Evolutionary conservation across 164 flowering plant genomes (phyloP).

Genomic region (Dillenia suffruticosa): DNA sequence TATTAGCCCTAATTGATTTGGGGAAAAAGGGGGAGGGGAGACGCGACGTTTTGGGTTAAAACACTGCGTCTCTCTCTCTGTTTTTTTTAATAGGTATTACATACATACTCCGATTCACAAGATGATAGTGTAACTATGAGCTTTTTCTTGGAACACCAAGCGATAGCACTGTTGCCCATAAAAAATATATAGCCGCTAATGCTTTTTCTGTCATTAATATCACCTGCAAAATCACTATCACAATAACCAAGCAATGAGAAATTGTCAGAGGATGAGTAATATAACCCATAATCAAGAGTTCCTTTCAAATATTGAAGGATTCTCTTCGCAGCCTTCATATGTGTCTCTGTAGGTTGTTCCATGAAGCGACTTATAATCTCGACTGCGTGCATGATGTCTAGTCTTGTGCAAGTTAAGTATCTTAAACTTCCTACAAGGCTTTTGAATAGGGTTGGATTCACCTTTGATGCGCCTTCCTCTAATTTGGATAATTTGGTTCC

Average conservation of each 20-base stretch:
- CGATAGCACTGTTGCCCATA: background rate
- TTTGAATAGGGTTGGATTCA: background rate
- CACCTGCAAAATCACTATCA: background rate
- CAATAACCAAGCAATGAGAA: background rate
- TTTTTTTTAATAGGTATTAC: too few species aligned
- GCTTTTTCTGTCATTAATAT: background rate
- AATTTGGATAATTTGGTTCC: background rate
- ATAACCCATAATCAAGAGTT: background rate
- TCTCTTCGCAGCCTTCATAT: constrained; percentile 3
- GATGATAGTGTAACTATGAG: background rate
- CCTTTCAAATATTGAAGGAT: constrained; percentile 7
- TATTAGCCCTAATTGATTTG: too few species aligned
- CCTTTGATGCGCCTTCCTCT: background rate
- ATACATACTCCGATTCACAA: constrained; percentile 6
- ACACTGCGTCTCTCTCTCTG: too few species aligned
- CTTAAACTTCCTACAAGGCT: constrained; percentile 1
- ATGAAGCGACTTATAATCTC: constrained; percentile 4
- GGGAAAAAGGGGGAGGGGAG: too few species aligned
- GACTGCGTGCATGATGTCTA: background rate
- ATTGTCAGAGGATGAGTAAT: background rate
- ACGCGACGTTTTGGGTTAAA: too few species aligned
- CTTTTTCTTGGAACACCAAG: constrained; percentile 3
- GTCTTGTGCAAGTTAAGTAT: constrained; percentile 6
- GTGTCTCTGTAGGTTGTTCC: background rate
- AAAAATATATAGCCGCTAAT: background rate